phyloP scores from a whole-genome alignment of 2,329 filamentous ascomycete species.

The Diaporthe sp. region DNA sequence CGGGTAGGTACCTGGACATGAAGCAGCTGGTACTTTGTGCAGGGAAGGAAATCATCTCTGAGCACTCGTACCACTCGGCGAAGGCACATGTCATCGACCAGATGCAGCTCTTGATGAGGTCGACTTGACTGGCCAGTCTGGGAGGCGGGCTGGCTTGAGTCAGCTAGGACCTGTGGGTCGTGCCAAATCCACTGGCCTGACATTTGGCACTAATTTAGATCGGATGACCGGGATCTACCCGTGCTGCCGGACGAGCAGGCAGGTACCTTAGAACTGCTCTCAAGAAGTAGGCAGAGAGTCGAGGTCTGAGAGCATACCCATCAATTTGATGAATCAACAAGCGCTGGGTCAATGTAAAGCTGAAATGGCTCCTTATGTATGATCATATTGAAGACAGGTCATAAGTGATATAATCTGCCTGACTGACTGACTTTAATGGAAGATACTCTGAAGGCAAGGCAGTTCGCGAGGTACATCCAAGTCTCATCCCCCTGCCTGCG shows the following conservation, averaged over 20 bases:
- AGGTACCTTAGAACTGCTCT: not conserved
- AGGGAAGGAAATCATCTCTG: not conserved
- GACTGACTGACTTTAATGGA: not conserved
- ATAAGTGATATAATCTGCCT: not conserved
- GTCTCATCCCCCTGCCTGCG: not conserved
- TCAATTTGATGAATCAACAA: not conserved
- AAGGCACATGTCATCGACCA: conserved; percentile 9
- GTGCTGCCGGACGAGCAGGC: conserved; percentile 17
- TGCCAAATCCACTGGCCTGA: conserved; percentile 19
- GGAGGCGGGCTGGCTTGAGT: not conserved
- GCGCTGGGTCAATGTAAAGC: not conserved
- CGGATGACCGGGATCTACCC: conserved; percentile 30
- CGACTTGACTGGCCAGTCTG: not conserved
- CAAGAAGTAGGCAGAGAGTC: not conserved
- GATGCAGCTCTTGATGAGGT: conserved; percentile 20
- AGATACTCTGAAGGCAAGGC: not conserved
- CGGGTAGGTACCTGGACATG: not conserved
- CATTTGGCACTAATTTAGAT: conserved; percentile 31
- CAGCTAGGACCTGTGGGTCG: conserved; percentile 26
- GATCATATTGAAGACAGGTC: not conserved
- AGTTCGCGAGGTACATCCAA: not conserved
- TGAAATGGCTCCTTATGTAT: not conserved
- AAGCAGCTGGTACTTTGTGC: not conserved
- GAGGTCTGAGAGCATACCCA: not conserved
- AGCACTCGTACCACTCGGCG: not conserved